These are phyloP conservation scores for Aethionema arabicum DNA, from an alignment of 345 rosid genomes.

Conservation along the genomic window DNA sequence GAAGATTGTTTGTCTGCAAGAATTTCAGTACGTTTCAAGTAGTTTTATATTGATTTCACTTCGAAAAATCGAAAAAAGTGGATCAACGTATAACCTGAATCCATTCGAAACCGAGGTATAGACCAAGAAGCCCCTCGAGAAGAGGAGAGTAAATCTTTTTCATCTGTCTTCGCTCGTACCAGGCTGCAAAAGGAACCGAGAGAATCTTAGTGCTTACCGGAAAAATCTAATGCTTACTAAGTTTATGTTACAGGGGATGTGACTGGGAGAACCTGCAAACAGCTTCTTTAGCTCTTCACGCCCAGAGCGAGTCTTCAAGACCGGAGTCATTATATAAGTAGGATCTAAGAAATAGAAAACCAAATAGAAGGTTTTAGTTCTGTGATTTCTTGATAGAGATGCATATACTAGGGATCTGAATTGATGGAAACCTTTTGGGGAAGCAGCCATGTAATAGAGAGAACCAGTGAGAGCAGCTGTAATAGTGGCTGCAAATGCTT, in stretches of 20 bases:
- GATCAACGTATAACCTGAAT: conserved; percentile 54
- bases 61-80: not conserved
- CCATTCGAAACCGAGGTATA: conserved; percentile 96
- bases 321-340: conserved; percentile 80
- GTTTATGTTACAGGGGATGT: not conserved
- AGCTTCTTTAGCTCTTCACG: conserved; percentile 79
- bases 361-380: not conserved
- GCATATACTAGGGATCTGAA: not conserved
- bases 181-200: conserved; percentile 49
- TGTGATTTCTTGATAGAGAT: not conserved
- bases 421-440: conserved; percentile 67
- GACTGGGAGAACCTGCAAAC: conserved; percentile 60
- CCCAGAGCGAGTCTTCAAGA: conserved; percentile 64
- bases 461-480: conserved; percentile 94
- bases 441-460: conserved; percentile 88
- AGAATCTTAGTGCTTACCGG: not conserved
- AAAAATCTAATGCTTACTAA: not conserved
- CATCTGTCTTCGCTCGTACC: conserved; percentile 98
- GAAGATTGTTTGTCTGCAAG: conserved; percentile 81
- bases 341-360: conserved; percentile 56
- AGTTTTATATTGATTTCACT: conserved; percentile 1
- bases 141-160: conserved; percentile 94
- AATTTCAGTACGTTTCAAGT: conserved; percentile 4
- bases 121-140: conserved; percentile 86
- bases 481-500: conserved; percentile 83